Conservation (phyloP, 176 grass and related monocot genomes). For the Phyllostachys edulis region DNA sequence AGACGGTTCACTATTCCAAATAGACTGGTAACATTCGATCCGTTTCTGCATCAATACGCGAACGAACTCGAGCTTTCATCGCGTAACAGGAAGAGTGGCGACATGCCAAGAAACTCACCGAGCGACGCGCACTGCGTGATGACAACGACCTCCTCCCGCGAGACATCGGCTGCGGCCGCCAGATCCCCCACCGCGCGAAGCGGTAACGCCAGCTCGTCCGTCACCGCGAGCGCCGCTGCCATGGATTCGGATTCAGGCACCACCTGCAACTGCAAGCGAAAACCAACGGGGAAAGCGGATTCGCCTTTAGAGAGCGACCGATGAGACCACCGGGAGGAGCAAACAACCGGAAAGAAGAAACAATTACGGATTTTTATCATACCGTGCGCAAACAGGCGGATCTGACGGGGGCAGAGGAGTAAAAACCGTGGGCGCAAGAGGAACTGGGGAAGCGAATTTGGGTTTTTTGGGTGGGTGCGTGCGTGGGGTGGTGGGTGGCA, state of each 20-base stretch:
- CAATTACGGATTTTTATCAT: not conserved
- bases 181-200: constrained; percentile 61
- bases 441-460: not conserved
- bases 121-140: constrained; percentile 74
- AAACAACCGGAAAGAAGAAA: not conserved
- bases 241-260: not conserved
- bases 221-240: constrained; percentile 54
- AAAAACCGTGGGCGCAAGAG: not conserved
- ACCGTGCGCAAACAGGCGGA: not conserved
- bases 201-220: constrained; percentile 65
- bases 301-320: not conserved
- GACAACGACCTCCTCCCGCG: constrained; percentile 58
- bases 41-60: not conserved
- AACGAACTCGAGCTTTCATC: not conserved
- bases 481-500: not conserved
- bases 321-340: not conserved
- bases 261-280: not conserved
- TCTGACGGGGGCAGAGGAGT: not conserved
- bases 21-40: not conserved
- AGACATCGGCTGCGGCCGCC: constrained; percentile 45
- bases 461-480: not conserved
- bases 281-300: not conserved
- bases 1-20: not conserved
- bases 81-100: not conserved
- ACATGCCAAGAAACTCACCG: constrained; percentile 32